phyloP scores from a whole-genome alignment of 1,284 basidiomycete genomes.

The Cryptococcus sp. region DNA sequence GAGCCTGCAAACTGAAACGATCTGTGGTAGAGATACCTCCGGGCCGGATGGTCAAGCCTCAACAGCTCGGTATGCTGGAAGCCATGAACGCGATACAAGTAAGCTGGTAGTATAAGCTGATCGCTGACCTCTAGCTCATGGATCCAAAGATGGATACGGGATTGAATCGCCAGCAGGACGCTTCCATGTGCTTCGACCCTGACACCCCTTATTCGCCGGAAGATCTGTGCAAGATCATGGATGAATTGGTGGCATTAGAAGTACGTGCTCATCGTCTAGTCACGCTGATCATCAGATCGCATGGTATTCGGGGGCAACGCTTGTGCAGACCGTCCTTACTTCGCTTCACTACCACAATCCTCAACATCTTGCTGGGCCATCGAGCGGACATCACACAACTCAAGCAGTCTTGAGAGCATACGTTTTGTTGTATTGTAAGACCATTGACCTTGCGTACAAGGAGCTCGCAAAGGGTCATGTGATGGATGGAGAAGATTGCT shows the following conservation, averaged over 20 bases:
- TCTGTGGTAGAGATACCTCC: conserved; percentile 1
- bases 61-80: conserved; percentile 72
- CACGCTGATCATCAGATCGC: conserved; percentile 64
- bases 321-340: conserved; percentile 84
- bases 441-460: conserved; percentile 76
- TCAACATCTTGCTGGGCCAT: conserved; percentile 31
- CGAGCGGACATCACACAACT: conserved; percentile 61
- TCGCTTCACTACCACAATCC: conserved; percentile 70
- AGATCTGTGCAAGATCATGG: conserved; percentile 85
- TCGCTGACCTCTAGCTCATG: conserved; percentile 60
- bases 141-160: conserved; percentile 88
- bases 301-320: conserved; percentile 80
- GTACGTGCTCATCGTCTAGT: conserved; percentile 55
- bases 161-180: conserved; percentile 45
- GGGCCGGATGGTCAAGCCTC: conserved; percentile 62
- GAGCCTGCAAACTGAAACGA: background rate
- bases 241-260: conserved; percentile 76
- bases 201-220: conserved; percentile 64
- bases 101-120: background rate
- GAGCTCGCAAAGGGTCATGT: conserved; percentile 73
- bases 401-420: conserved; percentile 70
- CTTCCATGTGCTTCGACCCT: conserved; percentile 62
- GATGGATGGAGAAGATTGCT: conserved; percentile 85
- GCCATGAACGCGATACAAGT: conserved; percentile 89
- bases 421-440: conserved; percentile 75